phyloP scores from a whole-genome alignment of 2,329 filamentous ascomycete genomes.

The Xylaria sp. region DNA sequence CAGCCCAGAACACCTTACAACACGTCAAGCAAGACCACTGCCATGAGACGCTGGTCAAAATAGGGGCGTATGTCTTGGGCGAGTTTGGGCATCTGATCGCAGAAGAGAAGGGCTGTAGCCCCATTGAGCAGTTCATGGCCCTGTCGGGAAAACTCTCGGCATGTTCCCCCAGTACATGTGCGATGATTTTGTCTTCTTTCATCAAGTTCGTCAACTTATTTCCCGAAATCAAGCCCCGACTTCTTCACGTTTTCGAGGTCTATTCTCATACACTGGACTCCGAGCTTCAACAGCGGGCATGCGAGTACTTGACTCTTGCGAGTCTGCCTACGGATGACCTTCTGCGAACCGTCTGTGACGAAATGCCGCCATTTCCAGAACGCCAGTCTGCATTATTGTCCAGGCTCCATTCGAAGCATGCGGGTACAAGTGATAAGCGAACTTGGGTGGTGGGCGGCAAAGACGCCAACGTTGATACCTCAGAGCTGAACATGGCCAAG shows the following conservation, averaged over 20 bases:
- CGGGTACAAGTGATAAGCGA: conserved; percentile 85
- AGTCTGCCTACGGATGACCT: conserved; percentile 85
- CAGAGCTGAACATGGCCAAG: conserved; percentile 75
- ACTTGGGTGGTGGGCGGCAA: conserved; percentile 98
- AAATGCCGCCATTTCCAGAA: conserved; percentile 98
- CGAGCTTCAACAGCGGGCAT: conserved; percentile 92
- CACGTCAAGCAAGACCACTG: conserved; percentile 91
- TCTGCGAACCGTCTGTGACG: conserved; percentile 87
- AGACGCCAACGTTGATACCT: conserved; percentile 77
- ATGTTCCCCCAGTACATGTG: conserved; percentile 82
- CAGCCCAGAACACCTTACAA: conserved; percentile 84
- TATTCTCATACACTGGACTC: conserved; percentile 95
- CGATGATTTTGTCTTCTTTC: conserved; percentile 91
- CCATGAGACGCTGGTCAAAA: conserved; percentile 96
- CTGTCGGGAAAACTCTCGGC: conserved; percentile 84
- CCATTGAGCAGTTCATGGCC: conserved; percentile 94
- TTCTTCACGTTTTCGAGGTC: conserved; percentile 81
- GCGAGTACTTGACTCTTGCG: conserved; percentile 85
- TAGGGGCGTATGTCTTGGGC: conserved; percentile 90
- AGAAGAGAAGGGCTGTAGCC: conserved; percentile 85
- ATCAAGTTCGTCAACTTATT: conserved; percentile 98
- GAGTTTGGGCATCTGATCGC: conserved; percentile 97
- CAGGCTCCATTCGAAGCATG: conserved; percentile 88
- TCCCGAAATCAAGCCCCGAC: conserved; percentile 94
- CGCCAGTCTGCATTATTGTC: conserved; percentile 87